These are phyloP conservation scores for Colletotrichum cuscutae DNA, from an alignment of 2,329 filamentous ascomycete species.

Conservation along the genomic window DNA sequence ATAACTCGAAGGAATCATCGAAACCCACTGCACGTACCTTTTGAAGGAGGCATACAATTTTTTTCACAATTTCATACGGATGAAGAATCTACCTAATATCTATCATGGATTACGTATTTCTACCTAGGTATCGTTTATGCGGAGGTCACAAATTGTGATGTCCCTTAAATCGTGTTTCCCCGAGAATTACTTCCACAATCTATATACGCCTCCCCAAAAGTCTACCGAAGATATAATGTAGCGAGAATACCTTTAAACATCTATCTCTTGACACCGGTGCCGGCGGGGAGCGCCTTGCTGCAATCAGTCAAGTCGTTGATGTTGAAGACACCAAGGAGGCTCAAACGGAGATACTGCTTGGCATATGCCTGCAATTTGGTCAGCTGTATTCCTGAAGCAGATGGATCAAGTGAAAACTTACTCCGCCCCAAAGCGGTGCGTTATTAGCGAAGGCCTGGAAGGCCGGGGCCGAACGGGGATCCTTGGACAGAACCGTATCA, in stretches of 20 bases:
- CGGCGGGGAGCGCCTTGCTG: slow-evolving; percentile 58
- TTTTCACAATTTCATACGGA: too few species aligned
- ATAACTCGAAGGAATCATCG: too few species aligned
- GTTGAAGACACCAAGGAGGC: slow-evolving; percentile 65
- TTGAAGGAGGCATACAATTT: too few species aligned
- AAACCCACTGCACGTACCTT: too few species aligned
- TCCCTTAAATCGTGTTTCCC: background rate
- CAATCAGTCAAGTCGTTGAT: slow-evolving; percentile 67
- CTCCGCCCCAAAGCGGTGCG: slow-evolving; percentile 53
- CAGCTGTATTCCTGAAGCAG: background rate
- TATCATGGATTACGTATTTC: background rate
- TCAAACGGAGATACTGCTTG: slow-evolving; percentile 63
- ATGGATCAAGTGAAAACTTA: slow-evolving; percentile 38
- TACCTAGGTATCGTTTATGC: background rate
- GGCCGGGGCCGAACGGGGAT: slow-evolving; percentile 47
- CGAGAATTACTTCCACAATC: background rate
- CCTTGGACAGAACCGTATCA: slow-evolving; percentile 50
- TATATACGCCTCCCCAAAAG: background rate
- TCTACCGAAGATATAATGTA: background rate
- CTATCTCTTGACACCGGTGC: background rate
- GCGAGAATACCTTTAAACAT: background rate
- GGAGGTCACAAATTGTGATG: background rate
- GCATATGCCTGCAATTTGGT: slow-evolving; percentile 54
- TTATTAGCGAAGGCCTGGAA: slow-evolving; percentile 50
- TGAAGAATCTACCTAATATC: background rate